These are phyloP conservation scores for Tetrahymena borealis DNA, from an alignment of 73 alveolate genomes.

Conservation along the genomic window DNA sequence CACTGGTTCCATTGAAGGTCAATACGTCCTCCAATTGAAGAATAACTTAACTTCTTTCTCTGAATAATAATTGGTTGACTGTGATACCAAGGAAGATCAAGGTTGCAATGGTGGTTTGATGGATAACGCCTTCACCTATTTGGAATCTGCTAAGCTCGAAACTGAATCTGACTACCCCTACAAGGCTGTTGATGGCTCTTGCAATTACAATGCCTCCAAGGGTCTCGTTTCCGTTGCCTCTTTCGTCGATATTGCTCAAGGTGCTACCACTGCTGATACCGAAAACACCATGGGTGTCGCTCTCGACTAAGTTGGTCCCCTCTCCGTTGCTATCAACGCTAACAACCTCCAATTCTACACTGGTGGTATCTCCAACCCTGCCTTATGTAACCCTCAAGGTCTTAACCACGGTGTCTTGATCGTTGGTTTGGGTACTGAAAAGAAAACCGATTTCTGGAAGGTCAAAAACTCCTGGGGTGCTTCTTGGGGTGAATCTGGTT, in stretches of 20 bases:
- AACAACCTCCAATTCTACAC: constrained; percentile 54
- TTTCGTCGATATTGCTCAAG: neutral
- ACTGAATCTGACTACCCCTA: constrained; percentile 59
- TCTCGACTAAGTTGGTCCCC: constrained; percentile 35
- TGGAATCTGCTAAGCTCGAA: neutral
- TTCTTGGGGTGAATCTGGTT: constrained; percentile 10
- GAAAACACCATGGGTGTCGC: constrained; percentile 4
- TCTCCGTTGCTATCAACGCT: constrained; percentile 78
- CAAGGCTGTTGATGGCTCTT: constrained; percentile 38
- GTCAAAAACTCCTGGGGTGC: constrained; percentile 17
- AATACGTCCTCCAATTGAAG: neutral
- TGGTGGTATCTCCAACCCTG: constrained; percentile 53
- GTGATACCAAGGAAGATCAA: neutral
- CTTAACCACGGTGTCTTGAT: constrained; percentile 83
- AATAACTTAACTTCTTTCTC: neutral
- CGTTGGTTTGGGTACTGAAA: constrained; percentile 59
- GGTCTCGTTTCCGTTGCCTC: neutral
- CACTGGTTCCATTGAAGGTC: constrained; percentile 29
- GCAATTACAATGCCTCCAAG: constrained; percentile 9
- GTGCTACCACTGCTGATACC: neutral
- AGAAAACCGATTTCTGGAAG: neutral
- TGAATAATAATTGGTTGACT: neutral
- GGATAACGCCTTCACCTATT: constrained; percentile 4
- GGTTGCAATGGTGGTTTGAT: constrained; percentile 16
- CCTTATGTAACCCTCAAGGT: constrained; percentile 8